These are phyloP conservation scores for Cyclotella sp. DNA, from an alignment of 108 stramenopile species.

Conservation along the genomic window DNA sequence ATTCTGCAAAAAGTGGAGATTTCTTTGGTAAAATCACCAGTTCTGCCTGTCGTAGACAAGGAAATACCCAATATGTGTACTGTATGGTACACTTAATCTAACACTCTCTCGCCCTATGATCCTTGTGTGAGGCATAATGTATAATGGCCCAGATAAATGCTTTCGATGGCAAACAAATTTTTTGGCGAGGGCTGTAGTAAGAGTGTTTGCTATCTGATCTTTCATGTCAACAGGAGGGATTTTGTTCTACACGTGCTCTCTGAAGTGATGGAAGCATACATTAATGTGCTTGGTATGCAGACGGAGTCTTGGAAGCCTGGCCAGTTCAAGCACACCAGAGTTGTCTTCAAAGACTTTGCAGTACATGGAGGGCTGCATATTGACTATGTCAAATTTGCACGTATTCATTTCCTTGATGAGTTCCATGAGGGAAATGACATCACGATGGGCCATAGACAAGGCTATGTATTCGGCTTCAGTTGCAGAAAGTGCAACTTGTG, in stretches of 20 bases:
- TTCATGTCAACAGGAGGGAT: no score
- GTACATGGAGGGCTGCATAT: slow-evolving; percentile 17
- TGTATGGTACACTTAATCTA: no score
- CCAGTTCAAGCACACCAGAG: slow-evolving; percentile 35
- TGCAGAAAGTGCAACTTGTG: slow-evolving; percentile 25
- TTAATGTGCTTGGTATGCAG: slow-evolving; percentile 2
- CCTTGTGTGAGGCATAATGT: no score
- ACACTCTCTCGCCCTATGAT: no score
- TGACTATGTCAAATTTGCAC: background rate
- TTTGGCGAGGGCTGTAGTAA: no score
- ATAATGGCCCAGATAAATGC: no score
- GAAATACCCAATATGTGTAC: no score
- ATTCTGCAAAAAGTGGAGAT: no score
- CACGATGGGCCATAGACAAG: slow-evolving; percentile 29
- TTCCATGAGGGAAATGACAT: slow-evolving; percentile 44
- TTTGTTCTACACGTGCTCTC: background rate
- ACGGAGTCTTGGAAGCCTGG: background rate
- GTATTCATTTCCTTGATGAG: slow-evolving; percentile 31
- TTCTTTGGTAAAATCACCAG: no score
- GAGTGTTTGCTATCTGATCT: no score
- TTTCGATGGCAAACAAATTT: no score
- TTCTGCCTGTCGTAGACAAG: no score
- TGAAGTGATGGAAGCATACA: slow-evolving; percentile 3
- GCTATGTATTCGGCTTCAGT: slow-evolving; percentile 50
- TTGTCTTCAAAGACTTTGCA: slow-evolving; percentile 55